These are phyloP conservation scores for Cordia subcordata DNA, from an alignment of 257 asterid species.

Conservation along the genomic window DNA sequence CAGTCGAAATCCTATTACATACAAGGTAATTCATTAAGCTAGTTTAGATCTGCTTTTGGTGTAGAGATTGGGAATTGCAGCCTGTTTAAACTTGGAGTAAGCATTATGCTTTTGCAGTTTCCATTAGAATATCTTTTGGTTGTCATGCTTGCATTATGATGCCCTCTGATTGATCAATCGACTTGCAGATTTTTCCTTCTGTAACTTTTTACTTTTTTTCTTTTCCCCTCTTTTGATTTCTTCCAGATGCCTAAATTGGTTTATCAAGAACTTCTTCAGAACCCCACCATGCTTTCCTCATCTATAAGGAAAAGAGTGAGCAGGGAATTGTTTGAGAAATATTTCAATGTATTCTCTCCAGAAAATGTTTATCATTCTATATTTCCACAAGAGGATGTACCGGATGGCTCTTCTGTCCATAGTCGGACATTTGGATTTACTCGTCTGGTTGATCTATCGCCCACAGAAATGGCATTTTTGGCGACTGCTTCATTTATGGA, in stretches of 20 bases:
- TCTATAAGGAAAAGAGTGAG: conserved; percentile 33
- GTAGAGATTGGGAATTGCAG: too few relatives aligned
- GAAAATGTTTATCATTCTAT: conserved; percentile 59
- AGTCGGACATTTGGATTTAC: conserved; percentile 80
- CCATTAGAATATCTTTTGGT: neutral
- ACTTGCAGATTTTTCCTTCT: conserved; percentile 4
- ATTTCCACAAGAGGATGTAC: conserved; percentile 26
- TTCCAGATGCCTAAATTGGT: conserved; percentile 82
- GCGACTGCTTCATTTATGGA: conserved; percentile 75
- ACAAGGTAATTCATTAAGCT: conserved; percentile 50
- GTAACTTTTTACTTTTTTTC: conserved; percentile 11
- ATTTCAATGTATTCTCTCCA: conserved; percentile 75
- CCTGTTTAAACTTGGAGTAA: too few relatives aligned
- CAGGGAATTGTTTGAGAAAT: conserved; percentile 40
- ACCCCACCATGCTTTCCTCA: conserved; percentile 28
- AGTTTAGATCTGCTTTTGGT: neutral
- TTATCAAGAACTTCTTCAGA: conserved; percentile 49
- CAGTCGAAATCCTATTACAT: conserved; percentile 70
- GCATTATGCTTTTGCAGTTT: neutral
- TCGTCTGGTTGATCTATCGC: conserved; percentile 73
- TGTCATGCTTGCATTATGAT: too few relatives aligned
- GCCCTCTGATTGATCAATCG: neutral
- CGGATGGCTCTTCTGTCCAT: conserved; percentile 29
- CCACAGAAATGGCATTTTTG: conserved; percentile 68
- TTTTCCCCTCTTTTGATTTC: conserved; percentile 14